Conservation (phyloP, 495 filamentous ascomycete genomes). For the Endocarpon pusillum region DNA sequence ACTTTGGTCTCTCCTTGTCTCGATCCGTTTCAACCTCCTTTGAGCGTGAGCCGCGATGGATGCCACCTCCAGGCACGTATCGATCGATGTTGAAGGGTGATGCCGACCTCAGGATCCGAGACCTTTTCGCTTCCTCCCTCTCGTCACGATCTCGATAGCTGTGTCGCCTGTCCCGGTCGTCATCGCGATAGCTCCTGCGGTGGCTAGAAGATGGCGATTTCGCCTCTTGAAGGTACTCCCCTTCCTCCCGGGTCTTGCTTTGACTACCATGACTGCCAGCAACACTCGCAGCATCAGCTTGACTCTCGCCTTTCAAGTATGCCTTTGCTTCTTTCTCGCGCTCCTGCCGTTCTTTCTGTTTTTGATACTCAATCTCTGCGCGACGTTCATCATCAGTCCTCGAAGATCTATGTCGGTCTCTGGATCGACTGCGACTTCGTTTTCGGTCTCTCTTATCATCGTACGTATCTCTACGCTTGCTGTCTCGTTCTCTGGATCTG, state of each 20-base stretch:
- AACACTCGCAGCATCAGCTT: conserved; percentile 6
- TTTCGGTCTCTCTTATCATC: conserved; percentile 16
- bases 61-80: conserved; percentile 29
- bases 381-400: conserved; percentile 11
- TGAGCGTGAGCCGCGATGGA: conserved; percentile 3
- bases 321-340: conserved; percentile 2
- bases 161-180: conserved; percentile 25
- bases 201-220: conserved; percentile 19
- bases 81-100: conserved; percentile 28
- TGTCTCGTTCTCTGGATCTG: conserved; percentile 15
- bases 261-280: conserved; percentile 12
- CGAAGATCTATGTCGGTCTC: conserved; percentile 18
- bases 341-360: conserved; percentile 19
- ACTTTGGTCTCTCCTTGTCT: conserved; percentile 16
- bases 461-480: conserved; percentile 17
- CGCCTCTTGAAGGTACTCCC: conserved; percentile 16
- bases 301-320: conserved; percentile 11
- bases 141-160: conserved; percentile 20
- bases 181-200: conserved; percentile 34
- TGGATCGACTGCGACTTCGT: conserved; percentile 17
- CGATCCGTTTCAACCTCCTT: conserved; percentile 11
- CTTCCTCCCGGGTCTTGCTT: conserved; percentile 22
- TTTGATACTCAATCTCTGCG: conserved; percentile 20
- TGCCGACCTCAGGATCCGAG: background rate
- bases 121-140: conserved; percentile 2